Conservation (phyloP, 345 rosid genomes). For the Pseudoturritis turrita region DNA sequence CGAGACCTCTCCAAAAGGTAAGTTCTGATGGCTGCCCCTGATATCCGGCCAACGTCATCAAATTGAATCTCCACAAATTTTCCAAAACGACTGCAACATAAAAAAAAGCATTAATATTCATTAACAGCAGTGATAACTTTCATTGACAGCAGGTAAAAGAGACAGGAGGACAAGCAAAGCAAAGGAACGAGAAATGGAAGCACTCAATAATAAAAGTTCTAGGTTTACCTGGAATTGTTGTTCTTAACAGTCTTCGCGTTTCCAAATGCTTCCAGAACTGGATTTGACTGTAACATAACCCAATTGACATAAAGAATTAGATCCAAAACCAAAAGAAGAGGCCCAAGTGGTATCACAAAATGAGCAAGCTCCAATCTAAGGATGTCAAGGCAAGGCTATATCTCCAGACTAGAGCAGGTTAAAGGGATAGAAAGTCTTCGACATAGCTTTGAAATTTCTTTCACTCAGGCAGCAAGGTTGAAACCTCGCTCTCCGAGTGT, state of each 20-base stretch:
- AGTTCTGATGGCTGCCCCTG: slow-evolving; percentile 93
- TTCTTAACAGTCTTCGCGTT: slow-evolving; percentile 91
- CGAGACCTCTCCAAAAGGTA: slow-evolving; percentile 97
- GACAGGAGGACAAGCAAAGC: slow-evolving; percentile 4
- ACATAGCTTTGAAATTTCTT: background rate
- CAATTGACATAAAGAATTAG: slow-evolving; percentile 1
- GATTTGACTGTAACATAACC: slow-evolving; percentile 69
- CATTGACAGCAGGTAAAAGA: background rate
- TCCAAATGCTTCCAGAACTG: slow-evolving; percentile 94
- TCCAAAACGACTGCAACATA: slow-evolving; percentile 79
- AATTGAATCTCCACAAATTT: slow-evolving; percentile 95
- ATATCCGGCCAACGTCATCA: slow-evolving; percentile 69
- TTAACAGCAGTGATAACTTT: background rate
- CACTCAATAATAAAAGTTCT: background rate
- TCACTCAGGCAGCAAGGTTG: background rate
- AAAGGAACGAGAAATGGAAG: slow-evolving; percentile 13
- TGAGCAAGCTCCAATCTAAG: slow-evolving; percentile 4
- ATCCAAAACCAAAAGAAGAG: slow-evolving; percentile 10
- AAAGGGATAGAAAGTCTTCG: background rate
- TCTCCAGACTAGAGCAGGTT: background rate
- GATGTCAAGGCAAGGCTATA: background rate
- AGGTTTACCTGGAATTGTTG: slow-evolving; percentile 77
- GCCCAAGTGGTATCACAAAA: background rate
- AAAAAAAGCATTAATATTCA: background rate
- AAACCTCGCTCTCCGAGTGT: background rate